Evolutionary conservation across 768 basidiomycete genomes (phyloP), one percentile per base, ranked within the genome.

Genomic region (Termitomyces sp.): DNA sequence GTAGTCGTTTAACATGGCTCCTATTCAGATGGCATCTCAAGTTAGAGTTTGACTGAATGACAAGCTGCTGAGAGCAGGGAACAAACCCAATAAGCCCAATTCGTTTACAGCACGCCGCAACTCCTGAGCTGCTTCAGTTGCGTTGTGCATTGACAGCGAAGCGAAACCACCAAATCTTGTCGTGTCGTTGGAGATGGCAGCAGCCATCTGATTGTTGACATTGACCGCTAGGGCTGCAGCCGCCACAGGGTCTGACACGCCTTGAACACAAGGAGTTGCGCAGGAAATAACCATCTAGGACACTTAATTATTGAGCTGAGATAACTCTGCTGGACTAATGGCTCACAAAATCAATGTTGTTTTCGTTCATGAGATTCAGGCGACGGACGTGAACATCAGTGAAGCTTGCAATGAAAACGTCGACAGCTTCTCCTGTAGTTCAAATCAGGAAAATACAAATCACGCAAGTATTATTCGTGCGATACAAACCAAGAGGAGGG

Each of bases 61-160:
- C 17, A 11, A 44, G 35, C 28, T 12, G 12, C 19, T 11, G 46
- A 26, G 7, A 14, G 40, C 9, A 45, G 3, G 5, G 11, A 3
- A 56, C 46, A 8, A 40, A 69, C 72, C 76, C 17, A 76, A 57
- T 31, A 76, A 72, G 17, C 77, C 77, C 1, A 77, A 69, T 42
- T 76, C 70, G 9, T 66, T 60, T 5, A 77, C 72, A 1, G 75
- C 53, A 31, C 76, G 72, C 7, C 69, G 69, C n/a, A 78, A 63
- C 47, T 78, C 76, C 21, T 67, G 63, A 6, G 70, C 73, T 3
- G 76, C 77, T 23, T 62, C 63, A 1, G 72, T 70, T n/a, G 76
- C 74, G 51, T 78, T 73, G 46, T 77, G 75, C 77, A 78, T 78
- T 3, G 75, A 65, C 8, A 78, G 54, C 4, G 75, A 62, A 8